These are phyloP conservation scores for Potentilla sterilis DNA, from an alignment of 306 rosid species.

Conservation along the genomic window DNA sequence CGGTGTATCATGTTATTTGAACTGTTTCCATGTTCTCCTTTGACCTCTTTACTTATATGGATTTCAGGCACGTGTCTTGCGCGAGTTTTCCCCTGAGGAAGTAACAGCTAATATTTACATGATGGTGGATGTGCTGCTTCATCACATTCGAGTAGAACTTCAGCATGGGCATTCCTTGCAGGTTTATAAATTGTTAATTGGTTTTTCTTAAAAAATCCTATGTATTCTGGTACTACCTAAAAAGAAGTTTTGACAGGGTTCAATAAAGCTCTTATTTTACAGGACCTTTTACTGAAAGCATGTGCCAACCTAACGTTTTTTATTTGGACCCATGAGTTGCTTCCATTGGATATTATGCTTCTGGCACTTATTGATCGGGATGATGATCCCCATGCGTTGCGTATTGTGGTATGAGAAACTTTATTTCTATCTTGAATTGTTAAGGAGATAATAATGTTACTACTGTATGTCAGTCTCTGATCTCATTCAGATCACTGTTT, in stretches of 20 bases:
- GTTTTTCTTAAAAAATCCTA: conserved; percentile 19
- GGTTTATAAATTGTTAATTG: conserved; percentile 39
- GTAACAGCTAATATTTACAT: conserved; percentile 88
- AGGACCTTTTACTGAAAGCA: conserved; percentile 83
- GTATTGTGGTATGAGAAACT: conserved; percentile 67
- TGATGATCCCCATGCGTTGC: conserved; percentile 97
- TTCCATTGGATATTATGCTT: conserved; percentile 95
- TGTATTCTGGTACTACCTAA: conserved; percentile 14
- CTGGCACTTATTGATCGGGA: conserved; percentile 95
- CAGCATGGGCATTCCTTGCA: conserved; percentile 82
- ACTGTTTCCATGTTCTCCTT: not conserved
- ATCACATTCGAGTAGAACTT: conserved; percentile 87
- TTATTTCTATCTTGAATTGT: conserved; percentile 8
- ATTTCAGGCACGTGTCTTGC: conserved; percentile 77
- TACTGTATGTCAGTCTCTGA: not conserved
- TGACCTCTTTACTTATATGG: conserved; percentile 22
- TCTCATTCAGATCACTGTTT: not conserved
- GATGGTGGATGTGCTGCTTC: conserved; percentile 96
- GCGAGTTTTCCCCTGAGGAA: conserved; percentile 94
- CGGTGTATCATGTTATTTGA: conserved; percentile 18
- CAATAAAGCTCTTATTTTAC: conserved; percentile 28
- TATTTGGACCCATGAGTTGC: conserved; percentile 88
- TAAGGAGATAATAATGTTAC: conserved; percentile 8
- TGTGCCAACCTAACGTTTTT: conserved; percentile 81
- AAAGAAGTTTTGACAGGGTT: not conserved